phyloP scores from a whole-genome alignment of 2,329 filamentous ascomycete species.

The Penicillium sp. region DNA sequence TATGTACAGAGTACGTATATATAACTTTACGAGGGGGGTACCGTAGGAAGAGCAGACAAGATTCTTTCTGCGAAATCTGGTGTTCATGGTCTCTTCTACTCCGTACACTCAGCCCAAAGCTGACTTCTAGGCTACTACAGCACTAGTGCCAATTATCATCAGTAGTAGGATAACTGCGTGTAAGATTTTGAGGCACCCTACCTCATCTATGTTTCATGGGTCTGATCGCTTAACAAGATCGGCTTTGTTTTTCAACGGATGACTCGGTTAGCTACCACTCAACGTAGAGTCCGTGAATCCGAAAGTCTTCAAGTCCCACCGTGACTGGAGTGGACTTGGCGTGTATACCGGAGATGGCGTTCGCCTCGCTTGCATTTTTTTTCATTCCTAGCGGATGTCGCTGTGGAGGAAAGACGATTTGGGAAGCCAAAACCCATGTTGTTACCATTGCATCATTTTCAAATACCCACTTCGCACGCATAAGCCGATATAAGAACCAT shows the following conservation, averaged over 20 bases:
- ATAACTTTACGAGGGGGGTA: slow-evolving; percentile 15
- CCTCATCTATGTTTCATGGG: neutral
- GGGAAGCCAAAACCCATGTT: neutral
- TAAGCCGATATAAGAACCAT: neutral
- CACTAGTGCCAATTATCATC: too few relatives aligned
- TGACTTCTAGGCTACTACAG: too few relatives aligned
- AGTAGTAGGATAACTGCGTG: too few relatives aligned
- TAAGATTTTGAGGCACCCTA: neutral
- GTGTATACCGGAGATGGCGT: too few relatives aligned
- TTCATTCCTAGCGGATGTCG: too few relatives aligned
- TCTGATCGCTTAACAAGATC: neutral
- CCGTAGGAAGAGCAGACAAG: slow-evolving; percentile 1
- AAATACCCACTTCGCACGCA: neutral
- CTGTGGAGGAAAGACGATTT: too few relatives aligned
- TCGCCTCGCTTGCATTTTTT: neutral
- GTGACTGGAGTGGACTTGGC: too few relatives aligned
- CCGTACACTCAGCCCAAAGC: too few relatives aligned
- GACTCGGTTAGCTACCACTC: neutral
- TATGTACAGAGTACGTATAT: too few relatives aligned
- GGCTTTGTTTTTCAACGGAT: neutral
- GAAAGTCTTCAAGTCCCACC: neutral
- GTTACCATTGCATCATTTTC: neutral
- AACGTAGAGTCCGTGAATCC: neutral
- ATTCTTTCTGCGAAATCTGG: too few relatives aligned
- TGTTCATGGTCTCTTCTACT: too few relatives aligned